Evolutionary conservation across 345 rosid species (phyloP).

Genomic region (Populus euphratica): DNA sequence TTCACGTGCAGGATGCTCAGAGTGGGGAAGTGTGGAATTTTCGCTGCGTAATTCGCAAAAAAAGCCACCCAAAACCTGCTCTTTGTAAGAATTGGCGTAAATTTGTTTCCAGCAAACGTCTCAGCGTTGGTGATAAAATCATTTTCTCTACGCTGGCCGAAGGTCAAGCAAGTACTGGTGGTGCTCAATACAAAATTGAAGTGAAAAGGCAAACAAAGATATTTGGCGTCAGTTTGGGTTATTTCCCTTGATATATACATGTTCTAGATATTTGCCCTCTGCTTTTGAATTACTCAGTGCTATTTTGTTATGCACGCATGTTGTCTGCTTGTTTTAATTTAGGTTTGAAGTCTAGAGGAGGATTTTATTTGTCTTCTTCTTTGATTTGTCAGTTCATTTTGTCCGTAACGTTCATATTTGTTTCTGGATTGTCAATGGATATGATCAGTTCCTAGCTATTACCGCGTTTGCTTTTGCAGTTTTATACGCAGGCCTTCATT

Average conservation of each 20-base stretch:
- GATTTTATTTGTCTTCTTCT: no score
- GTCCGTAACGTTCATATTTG: no score
- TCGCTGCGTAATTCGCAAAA: neutral
- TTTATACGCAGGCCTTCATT: no score
- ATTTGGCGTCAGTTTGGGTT: neutral
- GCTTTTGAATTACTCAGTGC: no score
- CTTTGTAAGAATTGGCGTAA: neutral
- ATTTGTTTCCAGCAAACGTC: constrained; percentile 3
- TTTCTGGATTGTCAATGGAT: no score
- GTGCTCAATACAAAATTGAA: neutral
- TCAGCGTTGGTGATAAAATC: constrained; percentile 1
- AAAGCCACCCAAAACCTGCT: neutral
- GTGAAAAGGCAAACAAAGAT: neutral
- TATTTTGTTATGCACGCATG: no score
- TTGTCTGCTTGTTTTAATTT: no score
- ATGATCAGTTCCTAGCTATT: no score
- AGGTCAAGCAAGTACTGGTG: neutral
- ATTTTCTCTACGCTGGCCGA: neutral
- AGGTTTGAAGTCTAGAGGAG: no score
- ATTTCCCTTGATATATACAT: neutral
- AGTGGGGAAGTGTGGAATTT: neutral
- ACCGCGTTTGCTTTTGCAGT: no score
- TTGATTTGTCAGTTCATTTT: no score
- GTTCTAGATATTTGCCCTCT: neutral
- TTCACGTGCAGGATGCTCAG: neutral